Percentiles rank a stretch among this genome's conserved stretches.
Conservation (phyloP, 495 filamentous ascomycete species). For the Oleoguttula mirabilis region DNA sequence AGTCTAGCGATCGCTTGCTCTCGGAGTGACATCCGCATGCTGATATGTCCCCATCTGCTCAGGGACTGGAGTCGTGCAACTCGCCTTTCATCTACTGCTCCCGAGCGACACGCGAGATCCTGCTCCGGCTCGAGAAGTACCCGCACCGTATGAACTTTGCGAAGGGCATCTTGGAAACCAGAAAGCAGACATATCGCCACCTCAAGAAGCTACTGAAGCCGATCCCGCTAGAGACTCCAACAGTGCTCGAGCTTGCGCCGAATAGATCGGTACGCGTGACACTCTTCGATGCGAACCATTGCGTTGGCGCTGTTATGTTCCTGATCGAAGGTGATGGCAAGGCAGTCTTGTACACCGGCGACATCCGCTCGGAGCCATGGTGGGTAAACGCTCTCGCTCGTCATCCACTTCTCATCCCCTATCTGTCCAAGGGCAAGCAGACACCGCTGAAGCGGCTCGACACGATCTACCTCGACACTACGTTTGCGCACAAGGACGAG, state of each 20-base stretch:
- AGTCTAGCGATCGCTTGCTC: no score
- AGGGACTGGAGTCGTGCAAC: slow-evolving; percentile 56
- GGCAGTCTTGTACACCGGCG: slow-evolving; percentile 82
- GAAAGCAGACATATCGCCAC: slow-evolving; percentile 59
- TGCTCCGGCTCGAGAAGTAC: slow-evolving; percentile 64
- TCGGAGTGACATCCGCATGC: no score
- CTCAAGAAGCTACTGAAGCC: slow-evolving; percentile 65
- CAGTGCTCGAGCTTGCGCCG: slow-evolving; percentile 59
- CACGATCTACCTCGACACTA: slow-evolving; percentile 80
- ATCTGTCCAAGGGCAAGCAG: slow-evolving; percentile 24
- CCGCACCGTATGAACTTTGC: slow-evolving; percentile 69
- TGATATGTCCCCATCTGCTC: no score
- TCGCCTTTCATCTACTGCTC: slow-evolving; percentile 86
- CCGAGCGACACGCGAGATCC: slow-evolving; percentile 60
- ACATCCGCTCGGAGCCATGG: slow-evolving; percentile 67
- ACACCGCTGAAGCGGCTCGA: slow-evolving; percentile 38
- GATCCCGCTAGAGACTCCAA: slow-evolving; percentile 74
- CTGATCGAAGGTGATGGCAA: slow-evolving; percentile 68
- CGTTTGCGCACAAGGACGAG: slow-evolving; percentile 45
- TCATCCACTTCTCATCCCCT: slow-evolving; percentile 66
- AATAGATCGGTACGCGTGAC: slow-evolving; percentile 62
- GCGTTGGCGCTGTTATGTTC: slow-evolving; percentile 86
- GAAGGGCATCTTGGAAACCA: slow-evolving; percentile 61
- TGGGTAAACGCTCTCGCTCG: slow-evolving; percentile 54
- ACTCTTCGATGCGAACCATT: slow-evolving; percentile 86